Evolutionary conservation across 2,329 filamentous ascomycete species (phyloP), one percentile per base, ranked within the genome.

Genomic region (Exophiala spinifera): DNA sequence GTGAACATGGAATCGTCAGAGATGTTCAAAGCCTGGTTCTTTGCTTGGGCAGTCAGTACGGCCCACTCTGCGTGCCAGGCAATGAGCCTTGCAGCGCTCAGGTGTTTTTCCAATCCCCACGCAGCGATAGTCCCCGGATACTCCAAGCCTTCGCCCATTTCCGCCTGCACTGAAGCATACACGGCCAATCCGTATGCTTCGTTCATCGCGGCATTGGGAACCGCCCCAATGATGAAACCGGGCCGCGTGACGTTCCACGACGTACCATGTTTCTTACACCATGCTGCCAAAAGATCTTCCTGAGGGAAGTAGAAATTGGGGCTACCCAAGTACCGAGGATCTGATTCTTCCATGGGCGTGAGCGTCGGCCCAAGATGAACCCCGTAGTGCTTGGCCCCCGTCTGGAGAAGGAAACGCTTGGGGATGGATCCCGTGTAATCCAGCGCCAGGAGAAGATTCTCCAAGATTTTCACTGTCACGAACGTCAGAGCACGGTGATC

Each of bases 271-370:
- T 65, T 58, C 25, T 66, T 57, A 63, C 74, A 76, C 60, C 70
- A 80, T 0, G 65, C 61, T 43, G 61, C 67, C 3, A 81, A 70
- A 3, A 68, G 63, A 55, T 81, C 77, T 65, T 81, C 77, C 66
- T 81, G 78, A 0, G 70, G 64, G 59, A 79, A 81, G 70, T 81
- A 81, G 65, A 81, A 81, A 64, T 81, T 80, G 2, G 72, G 70
- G 51, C 75, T 74, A 0, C 76, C 65, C 3, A 62, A 61, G 4
- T 75, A 64, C 5, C 76, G 66, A 1, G 73, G 70, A 53, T 76
- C 74, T 7, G 66, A 67, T 61, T 81, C 78, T 47, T 74, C 70
- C 37, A 70, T 70, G 0, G 77, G 78, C 2, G 67, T 67, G 1
- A 67, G 62, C 0, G 70, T 59, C 0, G 74, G 76, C 1, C 77